Evolutionary conservation across 345 rosid species (phyloP).

Genomic region (Gossypium herbaceum): DNA sequence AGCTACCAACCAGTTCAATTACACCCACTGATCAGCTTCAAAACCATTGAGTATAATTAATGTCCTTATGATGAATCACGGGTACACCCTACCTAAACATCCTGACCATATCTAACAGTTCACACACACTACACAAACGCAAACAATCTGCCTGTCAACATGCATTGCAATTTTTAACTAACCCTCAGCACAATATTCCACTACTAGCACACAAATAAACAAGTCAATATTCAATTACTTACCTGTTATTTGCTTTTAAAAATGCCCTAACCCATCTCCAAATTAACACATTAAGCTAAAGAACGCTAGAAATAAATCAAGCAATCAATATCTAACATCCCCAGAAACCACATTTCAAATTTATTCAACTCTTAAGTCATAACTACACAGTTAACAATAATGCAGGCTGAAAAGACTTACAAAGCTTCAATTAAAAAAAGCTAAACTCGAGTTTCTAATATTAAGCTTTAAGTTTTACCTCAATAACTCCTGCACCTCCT

Average conservation of each 20-base stretch:
- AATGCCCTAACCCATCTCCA: background rate
- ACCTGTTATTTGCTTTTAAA: background rate
- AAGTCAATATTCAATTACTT: background rate
- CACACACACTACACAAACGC: background rate
- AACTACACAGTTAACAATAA: background rate
- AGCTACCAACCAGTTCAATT: background rate
- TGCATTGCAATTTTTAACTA: background rate
- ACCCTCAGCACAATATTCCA: background rate
- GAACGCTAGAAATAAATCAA: background rate
- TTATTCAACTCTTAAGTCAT: background rate
- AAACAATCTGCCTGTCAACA: background rate
- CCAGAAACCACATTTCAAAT: background rate
- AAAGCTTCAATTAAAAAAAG: background rate
- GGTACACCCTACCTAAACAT: background rate
- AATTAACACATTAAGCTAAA: slow-evolving; percentile 1
- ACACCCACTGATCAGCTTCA: background rate
- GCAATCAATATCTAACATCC: background rate
- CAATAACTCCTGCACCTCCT: slow-evolving; percentile 34
- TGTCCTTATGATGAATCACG: background rate
- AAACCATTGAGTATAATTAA: too few relatives aligned
- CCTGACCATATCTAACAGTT: background rate
- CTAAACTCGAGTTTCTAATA: background rate
- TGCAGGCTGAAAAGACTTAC: background rate
- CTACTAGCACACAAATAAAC: background rate
- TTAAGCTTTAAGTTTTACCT: slow-evolving; percentile 38